Base-by-base conservation (phyloP, 2,329 filamentous ascomycete genomes). In the Penicillium fuscoglaucum region DNA sequence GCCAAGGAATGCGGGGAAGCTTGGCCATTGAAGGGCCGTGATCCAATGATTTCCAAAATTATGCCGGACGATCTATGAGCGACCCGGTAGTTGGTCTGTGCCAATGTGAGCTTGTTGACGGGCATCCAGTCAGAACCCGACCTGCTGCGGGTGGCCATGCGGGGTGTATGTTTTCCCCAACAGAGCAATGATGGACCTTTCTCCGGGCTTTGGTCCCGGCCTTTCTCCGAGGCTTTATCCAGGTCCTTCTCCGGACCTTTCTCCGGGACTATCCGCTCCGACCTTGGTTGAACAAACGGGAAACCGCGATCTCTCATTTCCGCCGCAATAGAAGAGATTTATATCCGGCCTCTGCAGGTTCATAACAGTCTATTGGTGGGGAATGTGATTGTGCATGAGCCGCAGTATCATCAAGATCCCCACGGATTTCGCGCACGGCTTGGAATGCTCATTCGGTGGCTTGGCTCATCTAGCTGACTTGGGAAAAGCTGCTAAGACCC, bases 281-380 rank as follows among this genome's bases (percentile, higher is more conserved):
- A 15, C 29, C 44, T 33, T 13, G 3, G n/a, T 29, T 33, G 17
- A 12, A 37, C 6, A 37, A 29, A 24, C 28, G 40, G 29, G 5
- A 46, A 26, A 17, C 4, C 4, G 13, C 29, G 6, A 7, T 47
- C 9, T 47, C 13, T 10, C 13, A 17, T 33, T 17, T 33, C 19
- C 7, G n/a, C 2, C 2, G 45, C 37, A 17, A 78, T 78, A 56
- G 69, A 68, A 65, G 69, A 78, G 24, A 69, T 79, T 39, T 44
- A 75, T 46, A 78, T 79, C 61, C 79, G 76, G 2, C 76, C 76
- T 0, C 76, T 79, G 66, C 77, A 76, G 28, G 78, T 79, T 55
- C 77, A 77, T 66, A 76, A 77, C 54, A 78, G 79, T 74, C 77
- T 76, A 19, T 63, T 79, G 63, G 65, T 79, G 37, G 79, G 79